phyloP scores from a whole-genome alignment of 2,329 filamentous ascomycete species.

The Ceratocystis cubensis region DNA sequence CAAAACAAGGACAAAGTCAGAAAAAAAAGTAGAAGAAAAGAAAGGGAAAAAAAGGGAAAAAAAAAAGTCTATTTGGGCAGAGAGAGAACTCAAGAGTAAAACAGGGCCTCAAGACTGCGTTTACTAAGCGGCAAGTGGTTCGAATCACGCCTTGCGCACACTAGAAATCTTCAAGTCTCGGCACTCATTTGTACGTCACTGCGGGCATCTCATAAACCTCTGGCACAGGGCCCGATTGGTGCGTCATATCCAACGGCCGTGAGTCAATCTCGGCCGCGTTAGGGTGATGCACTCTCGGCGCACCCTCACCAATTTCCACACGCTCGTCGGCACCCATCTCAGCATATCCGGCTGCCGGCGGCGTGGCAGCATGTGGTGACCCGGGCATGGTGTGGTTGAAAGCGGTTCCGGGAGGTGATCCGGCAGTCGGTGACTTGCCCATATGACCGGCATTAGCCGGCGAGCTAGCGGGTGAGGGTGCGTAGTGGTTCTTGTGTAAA shows the following conservation, averaged over 20 bases:
- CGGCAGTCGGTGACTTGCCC: background rate
- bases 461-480: conserved; percentile 23
- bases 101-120: background rate
- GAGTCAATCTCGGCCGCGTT: conserved; percentile 32
- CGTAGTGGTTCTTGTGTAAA: conserved; percentile 22
- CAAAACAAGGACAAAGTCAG: background rate
- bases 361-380: conserved; percentile 20
- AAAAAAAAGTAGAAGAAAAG: background rate
- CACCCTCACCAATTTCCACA: conserved; percentile 26
- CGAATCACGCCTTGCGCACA: background rate
- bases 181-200: conserved; percentile 27
- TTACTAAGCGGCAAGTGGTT: background rate
- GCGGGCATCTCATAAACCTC: conserved; percentile 34
- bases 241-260: conserved; percentile 26
- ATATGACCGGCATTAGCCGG: conserved; percentile 11
- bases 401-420: background rate
- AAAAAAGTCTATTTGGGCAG: background rate
- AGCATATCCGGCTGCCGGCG: conserved; percentile 15
- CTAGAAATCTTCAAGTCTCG: too few relatives aligned
- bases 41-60: background rate
- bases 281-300: conserved; percentile 28
- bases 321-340: conserved; percentile 25
- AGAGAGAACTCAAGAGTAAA: background rate
- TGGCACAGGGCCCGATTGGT: conserved; percentile 27
- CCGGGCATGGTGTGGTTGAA: conserved; percentile 5